These are phyloP conservation scores for Ophiocordyceps sinensis DNA, from an alignment of 2,329 filamentous ascomycete genomes.

Conservation along the genomic window DNA sequence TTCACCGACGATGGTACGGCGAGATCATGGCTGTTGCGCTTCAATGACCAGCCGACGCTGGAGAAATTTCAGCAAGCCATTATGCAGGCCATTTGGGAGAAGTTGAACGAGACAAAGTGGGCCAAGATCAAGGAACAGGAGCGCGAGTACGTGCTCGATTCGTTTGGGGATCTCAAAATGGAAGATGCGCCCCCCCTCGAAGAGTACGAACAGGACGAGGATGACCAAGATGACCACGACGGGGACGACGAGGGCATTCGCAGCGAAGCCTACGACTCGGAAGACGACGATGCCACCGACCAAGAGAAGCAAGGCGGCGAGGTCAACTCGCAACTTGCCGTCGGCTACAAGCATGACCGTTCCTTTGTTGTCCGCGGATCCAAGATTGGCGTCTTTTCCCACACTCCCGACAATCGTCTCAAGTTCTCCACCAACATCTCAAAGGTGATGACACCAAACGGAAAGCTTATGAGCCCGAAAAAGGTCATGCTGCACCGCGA, in stretches of 20 bases:
- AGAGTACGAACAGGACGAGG: slow-evolving; percentile 36
- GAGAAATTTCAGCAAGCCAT: slow-evolving; percentile 86
- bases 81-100: slow-evolving; percentile 94
- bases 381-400: slow-evolving; percentile 98
- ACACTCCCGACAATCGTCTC: slow-evolving; percentile 80
- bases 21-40: slow-evolving; percentile 89
- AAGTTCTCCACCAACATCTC: slow-evolving; percentile 97
- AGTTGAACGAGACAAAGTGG: slow-evolving; percentile 90
- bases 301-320: slow-evolving; percentile 64
- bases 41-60: slow-evolving; percentile 67
- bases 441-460: slow-evolving; percentile 78
- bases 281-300: slow-evolving; percentile 58
- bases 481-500: slow-evolving; percentile 95
- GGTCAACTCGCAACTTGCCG: slow-evolving; percentile 83
- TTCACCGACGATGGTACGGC: slow-evolving; percentile 79
- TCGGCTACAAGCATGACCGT: slow-evolving; percentile 92
- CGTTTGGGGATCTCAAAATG: slow-evolving; percentile 89
- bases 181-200: slow-evolving; percentile 49
- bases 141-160: slow-evolving; percentile 84
- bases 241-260: slow-evolving; percentile 48
- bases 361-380: slow-evolving; percentile 95
- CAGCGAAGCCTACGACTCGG: slow-evolving; percentile 54
- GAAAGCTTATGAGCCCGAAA: slow-evolving; percentile 80
- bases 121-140: slow-evolving; percentile 83
- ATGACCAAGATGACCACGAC: slow-evolving; percentile 43